These are phyloP conservation scores for Lyophyllum shimeji DNA, from an alignment of 768 basidiomycete species.

Conservation along the genomic window DNA sequence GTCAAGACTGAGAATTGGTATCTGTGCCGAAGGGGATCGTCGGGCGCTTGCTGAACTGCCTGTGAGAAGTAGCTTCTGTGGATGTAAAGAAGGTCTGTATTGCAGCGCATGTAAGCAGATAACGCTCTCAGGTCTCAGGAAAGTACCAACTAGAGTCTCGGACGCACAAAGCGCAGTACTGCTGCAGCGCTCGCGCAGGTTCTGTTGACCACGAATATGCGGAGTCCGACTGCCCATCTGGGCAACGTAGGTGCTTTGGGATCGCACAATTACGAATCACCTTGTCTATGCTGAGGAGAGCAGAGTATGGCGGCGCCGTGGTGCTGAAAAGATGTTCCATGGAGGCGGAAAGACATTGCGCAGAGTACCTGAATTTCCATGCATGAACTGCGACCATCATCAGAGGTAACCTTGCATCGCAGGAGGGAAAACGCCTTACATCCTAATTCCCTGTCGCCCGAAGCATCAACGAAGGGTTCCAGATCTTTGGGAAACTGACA, in stretches of 20 bases:
- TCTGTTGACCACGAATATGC: constrained; percentile 39
- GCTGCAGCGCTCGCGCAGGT: constrained; percentile 40
- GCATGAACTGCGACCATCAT: constrained; percentile 30
- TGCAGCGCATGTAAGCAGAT: neutral
- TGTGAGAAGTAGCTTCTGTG: constrained; percentile 51
- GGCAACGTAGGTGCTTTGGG: constrained; percentile 43
- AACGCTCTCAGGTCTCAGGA: neutral
- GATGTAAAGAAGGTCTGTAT: constrained; percentile 40
- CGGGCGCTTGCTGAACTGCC: constrained; percentile 39
- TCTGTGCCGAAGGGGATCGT: constrained; percentile 43
- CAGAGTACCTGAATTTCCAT: constrained; percentile 47
- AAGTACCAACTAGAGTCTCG: constrained; percentile 45
- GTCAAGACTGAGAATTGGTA: constrained; percentile 47
- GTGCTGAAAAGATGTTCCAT: constrained; percentile 42
- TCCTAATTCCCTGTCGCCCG: constrained; percentile 37
- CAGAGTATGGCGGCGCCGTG: constrained; percentile 37
- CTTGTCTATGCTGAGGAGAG: constrained; percentile 48
- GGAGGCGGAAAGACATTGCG: constrained; percentile 43
- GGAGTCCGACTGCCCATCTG: constrained; percentile 27
- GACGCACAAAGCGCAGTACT: constrained; percentile 39
- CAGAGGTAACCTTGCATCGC: neutral
- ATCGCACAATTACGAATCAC: constrained; percentile 50
- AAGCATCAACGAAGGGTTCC: constrained; percentile 26
- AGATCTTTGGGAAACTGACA: constrained; percentile 52
- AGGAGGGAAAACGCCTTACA: constrained; percentile 34